Conservation (phyloP, 2,329 filamentous ascomycete genomes). For the Pestalotiopsis fici region DNA sequence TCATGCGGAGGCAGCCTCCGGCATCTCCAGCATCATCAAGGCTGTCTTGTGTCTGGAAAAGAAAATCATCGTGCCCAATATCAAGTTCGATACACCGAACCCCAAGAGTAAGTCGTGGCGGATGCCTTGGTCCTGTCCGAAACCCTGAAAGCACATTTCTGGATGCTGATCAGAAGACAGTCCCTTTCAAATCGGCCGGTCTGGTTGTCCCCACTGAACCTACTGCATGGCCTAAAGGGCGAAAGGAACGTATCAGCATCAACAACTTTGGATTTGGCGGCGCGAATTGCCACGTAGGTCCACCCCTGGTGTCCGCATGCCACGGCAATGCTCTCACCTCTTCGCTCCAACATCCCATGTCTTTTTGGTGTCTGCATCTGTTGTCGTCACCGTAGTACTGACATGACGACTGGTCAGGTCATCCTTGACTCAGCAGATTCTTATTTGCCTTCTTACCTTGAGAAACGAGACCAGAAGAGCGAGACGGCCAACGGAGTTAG, state of each 20-base stretch:
- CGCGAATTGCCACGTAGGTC: constrained; percentile 22
- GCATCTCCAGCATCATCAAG: constrained; percentile 26
- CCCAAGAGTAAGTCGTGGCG: constrained; percentile 29
- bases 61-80: constrained; percentile 27
- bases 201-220: background rate
- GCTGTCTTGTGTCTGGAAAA: constrained; percentile 18
- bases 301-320: constrained; percentile 17
- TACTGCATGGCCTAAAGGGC: constrained; percentile 17
- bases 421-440: background rate
- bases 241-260: constrained; percentile 21
- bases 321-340: background rate
- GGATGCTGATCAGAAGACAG: constrained; percentile 14
- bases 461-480: background rate
- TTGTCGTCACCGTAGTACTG: background rate
- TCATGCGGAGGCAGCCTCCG: constrained; percentile 33
- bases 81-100: constrained; percentile 30
- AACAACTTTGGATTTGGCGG: constrained; percentile 30
- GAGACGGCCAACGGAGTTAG: background rate
- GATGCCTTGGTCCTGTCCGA: constrained; percentile 34
- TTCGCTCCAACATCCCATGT: background rate
- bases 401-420: background rate
- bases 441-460: background rate
- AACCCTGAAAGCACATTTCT: constrained; percentile 11
- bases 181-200: background rate
- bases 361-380: background rate